phyloP scores from a whole-genome alignment of 192 early-diverging fungal genomes.

The Entomortierella parvispora region DNA sequence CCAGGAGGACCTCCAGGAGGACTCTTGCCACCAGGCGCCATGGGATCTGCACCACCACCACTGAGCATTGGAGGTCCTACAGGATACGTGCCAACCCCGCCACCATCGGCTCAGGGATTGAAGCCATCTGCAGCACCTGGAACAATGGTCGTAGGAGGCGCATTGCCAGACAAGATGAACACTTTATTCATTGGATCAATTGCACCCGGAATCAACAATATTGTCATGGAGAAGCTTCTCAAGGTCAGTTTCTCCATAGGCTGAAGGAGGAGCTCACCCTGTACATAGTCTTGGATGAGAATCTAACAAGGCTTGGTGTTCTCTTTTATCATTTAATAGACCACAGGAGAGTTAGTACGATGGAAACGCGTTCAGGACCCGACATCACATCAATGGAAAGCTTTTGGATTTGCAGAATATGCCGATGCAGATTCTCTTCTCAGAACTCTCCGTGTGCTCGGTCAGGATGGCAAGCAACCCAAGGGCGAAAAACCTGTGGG shows the following conservation, averaged over 20 bases:
- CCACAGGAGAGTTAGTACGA: conserved; percentile 70
- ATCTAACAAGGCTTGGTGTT: too few relatives aligned
- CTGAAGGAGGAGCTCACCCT: not conserved
- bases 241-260: conserved; percentile 61
- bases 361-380: conserved; percentile 82
- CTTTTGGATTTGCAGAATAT: conserved; percentile 82
- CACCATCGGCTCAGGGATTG: conserved; percentile 10
- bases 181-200: conserved; percentile 79
- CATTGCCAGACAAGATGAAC: conserved; percentile 66
- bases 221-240: conserved; percentile 71
- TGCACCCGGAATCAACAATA: conserved; percentile 73
- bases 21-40: conserved; percentile 4
- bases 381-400: conserved; percentile 58
- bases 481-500: conserved; percentile 44
- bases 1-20: conserved; percentile 11
- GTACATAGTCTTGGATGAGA: too few relatives aligned
- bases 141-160: conserved; percentile 29
- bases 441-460: conserved; percentile 71
- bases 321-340: conserved; percentile 50
- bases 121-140: not conserved
- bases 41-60: conserved; percentile 22
- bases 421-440: conserved; percentile 69
- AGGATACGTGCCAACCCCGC: conserved; percentile 3
- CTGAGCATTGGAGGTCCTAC: conserved; percentile 6
- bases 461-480: conserved; percentile 65